Conservation (phyloP, 257 asterid genomes). For the Cinchona pubescens region DNA sequence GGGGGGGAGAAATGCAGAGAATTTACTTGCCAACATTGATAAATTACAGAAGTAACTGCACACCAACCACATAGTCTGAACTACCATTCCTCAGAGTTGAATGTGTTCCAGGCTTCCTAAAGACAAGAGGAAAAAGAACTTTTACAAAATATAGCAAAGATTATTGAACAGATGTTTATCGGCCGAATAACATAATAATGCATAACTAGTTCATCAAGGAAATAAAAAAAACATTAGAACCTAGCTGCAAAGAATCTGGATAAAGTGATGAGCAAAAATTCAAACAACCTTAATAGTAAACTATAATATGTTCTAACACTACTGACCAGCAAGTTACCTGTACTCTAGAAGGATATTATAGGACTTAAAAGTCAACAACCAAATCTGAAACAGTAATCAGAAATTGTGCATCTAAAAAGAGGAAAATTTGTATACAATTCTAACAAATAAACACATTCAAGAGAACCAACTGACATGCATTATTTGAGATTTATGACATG, state of each 20-base stretch:
- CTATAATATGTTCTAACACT: not conserved
- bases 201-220: not conserved
- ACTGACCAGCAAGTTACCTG: slow-evolving; percentile 5
- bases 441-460: not conserved
- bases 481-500: not conserved
- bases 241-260: not conserved
- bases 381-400: not conserved
- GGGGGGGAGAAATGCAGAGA: not conserved
- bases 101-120: slow-evolving; percentile 93
- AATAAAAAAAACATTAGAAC: not conserved
- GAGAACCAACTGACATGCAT: not conserved
- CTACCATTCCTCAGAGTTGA: slow-evolving; percentile 87
- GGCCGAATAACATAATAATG: not conserved
- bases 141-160: slow-evolving; percentile 12
- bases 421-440: not conserved
- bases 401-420: not conserved
- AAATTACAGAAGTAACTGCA: slow-evolving; percentile 11
- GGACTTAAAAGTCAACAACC: not conserved
- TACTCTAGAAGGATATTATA: not conserved
- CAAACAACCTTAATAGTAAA: not conserved
- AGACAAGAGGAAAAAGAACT: slow-evolving; percentile 13
- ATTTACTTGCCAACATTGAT: slow-evolving; percentile 3
- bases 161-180: not conserved
- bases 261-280: not conserved
- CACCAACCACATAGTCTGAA: slow-evolving; percentile 3